Evolutionary conservation across 2,329 filamentous ascomycete genomes (phyloP), one percentile per base, ranked within the genome.

Genomic region (Didymella sp.): DNA sequence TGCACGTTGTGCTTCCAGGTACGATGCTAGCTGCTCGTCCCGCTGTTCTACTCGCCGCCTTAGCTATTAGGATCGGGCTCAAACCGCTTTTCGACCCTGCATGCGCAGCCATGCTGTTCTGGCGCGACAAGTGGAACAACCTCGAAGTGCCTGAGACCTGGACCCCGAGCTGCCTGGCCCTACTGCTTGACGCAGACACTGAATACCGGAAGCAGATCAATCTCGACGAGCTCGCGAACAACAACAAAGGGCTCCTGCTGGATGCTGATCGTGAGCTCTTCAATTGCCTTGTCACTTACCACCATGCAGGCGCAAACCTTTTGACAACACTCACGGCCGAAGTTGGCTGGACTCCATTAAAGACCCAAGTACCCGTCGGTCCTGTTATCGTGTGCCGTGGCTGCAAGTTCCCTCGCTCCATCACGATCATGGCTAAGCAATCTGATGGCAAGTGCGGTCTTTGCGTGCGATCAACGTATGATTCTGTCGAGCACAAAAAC

Each of bases 141-240:
- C 59, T 81, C 4, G 76, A 80, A 2, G 73, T 79, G 7, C 80
- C 81, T 0, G 82, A 84, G 63, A 84, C 76, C 8, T 84, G 81
- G 80, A 82, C 78, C 42, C 54, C 77, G 7, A 76, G 71, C 53
- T 84, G 80, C 44, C 61, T 83, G 22, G 65, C 71, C 0, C 68
- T 83, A n/a, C 64, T 84, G 13, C 73, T 83, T 1, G 79, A 82
- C 44, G 81, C 81, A 0, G 80, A 84, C 63, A 25, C 50, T 1
- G 61, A 63, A 40, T 67, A 67, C 41, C 54, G 48, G 13, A 63
- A 61, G 40, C 60, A 57, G 35, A 45, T 30, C 4, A 19, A 43
- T 2, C 24, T 49, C 15, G 17, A 27, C 15, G 27, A 52, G 5
- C 25, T 12, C 2, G 17, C 59, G 63, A 17, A 71, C 76, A 51